Base-by-base conservation (phyloP, 139 green algal species). In the Micractinium conductrix region DNA sequence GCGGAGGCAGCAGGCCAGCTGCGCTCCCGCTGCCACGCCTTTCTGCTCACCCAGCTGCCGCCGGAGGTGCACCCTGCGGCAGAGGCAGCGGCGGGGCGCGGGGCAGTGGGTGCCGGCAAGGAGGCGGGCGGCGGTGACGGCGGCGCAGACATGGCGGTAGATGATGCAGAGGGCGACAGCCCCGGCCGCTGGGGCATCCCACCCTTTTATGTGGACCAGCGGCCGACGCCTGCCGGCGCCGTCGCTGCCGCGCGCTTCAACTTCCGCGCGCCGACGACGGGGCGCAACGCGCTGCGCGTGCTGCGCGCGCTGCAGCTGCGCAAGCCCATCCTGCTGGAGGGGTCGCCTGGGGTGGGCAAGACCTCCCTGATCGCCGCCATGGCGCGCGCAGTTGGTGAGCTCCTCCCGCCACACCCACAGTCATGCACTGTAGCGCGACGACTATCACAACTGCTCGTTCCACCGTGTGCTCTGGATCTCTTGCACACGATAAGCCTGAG, bases 281-380 rank as follows among this genome's bases (percentile, higher is more conserved):
- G 89, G 0, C 88, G 93, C 81, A 99, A 99, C 79, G 94, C 92
- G 3, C 93, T 97, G 86, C 92, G 96, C 24, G 84, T 99, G 42
- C 90, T 99, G 83, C 91, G 97, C 17, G 96, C 96, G 2, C 88
- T 99, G 75, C 79, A 86, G 79, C 85, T 96, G 83, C 85, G 78
- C 58, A 97, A 97, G 89, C 89, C 97, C 42, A 92, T 99, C 35
- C 89, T 99, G 40, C 85, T 99, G 70, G 97, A 99, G 88, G 97
- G 97, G 69, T 95, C 85, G 44, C 97, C 97, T 0, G 97, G 97
- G 3, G 97, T 99, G 21, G 97, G 97, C 73, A 99, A 99, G 93
- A 99, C 94, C 40, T 95, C 85, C 22, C 89, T 99, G 44, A 89
- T 99, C 3, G 86, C 94, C 1, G 97, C 97, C 19, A 75, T 99